A percentile compares a stretch with the other conserved stretches of the same genome.
Conservation (phyloP, 768 basidiomycete genomes). For the Mycena indigotica region DNA sequence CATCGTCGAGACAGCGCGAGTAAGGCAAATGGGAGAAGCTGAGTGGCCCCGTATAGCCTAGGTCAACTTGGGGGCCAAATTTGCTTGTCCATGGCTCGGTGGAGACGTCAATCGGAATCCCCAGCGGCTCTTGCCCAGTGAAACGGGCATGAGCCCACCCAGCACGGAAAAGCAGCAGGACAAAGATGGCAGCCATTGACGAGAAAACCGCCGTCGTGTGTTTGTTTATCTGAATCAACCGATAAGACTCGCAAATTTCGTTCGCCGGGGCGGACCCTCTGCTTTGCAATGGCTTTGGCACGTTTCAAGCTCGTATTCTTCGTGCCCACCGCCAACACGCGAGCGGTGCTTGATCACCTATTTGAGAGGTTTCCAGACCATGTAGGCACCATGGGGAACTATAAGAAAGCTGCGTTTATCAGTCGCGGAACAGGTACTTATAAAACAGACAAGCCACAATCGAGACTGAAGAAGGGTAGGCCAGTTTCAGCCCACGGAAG, state of each 20-base stretch:
- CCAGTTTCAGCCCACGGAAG: slow-evolving; percentile 45
- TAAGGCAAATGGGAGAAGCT: slow-evolving; percentile 71
- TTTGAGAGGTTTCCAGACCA: slow-evolving; percentile 47
- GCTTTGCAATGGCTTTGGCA: slow-evolving; percentile 5
- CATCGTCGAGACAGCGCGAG: slow-evolving; percentile 29
- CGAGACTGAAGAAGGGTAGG: slow-evolving; percentile 30
- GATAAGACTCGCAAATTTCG: neutral
- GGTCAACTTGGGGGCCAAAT: slow-evolving; percentile 57
- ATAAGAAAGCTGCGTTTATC: slow-evolving; percentile 58
- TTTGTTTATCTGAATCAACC: too few relatives aligned
- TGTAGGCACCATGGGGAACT: slow-evolving; percentile 55
- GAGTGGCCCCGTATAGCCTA: slow-evolving; percentile 60
- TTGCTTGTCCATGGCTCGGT: slow-evolving; percentile 50
- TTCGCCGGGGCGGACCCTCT: neutral
- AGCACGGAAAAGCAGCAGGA: neutral
- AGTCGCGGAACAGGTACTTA: slow-evolving; percentile 50
- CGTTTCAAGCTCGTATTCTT: slow-evolving; percentile 61
- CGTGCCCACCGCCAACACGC: slow-evolving; percentile 44
- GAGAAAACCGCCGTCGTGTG: too few relatives aligned
- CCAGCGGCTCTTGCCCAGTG: neutral
- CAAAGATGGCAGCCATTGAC: neutral
- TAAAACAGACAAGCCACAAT: neutral
- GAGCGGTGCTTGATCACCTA: slow-evolving; percentile 43
- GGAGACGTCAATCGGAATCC: neutral
- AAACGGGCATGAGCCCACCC: neutral